Conservation (phyloP, 2,329 filamentous ascomycete species). For the Emmonsia crescens region DNA sequence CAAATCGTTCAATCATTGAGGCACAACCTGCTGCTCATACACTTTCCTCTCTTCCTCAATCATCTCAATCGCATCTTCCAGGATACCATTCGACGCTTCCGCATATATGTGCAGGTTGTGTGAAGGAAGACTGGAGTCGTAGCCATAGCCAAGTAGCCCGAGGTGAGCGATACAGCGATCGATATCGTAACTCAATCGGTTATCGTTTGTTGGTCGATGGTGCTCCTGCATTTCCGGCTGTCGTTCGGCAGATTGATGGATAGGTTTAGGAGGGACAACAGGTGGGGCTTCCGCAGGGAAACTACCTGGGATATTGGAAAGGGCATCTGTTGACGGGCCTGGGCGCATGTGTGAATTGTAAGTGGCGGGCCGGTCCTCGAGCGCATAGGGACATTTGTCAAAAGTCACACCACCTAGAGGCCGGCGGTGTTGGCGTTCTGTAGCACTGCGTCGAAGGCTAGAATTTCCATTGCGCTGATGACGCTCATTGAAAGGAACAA, state of each 20-base stretch:
- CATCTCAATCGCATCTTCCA: constrained; percentile 39
- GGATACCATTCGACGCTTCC: constrained; percentile 31
- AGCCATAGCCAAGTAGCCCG: constrained; percentile 32
- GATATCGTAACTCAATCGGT: constrained; percentile 13
- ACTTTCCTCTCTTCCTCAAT: constrained; percentile 39
- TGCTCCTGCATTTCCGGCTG: constrained; percentile 3
- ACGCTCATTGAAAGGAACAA: constrained; percentile 13
- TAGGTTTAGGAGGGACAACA: neutral
- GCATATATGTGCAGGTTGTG: constrained; percentile 36
- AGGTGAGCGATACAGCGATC: constrained; percentile 32
- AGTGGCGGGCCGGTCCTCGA: neutral
- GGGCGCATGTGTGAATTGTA: neutral
- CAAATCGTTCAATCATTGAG: neutral
- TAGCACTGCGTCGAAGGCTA: constrained; percentile 20
- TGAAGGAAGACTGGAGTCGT: constrained; percentile 23
- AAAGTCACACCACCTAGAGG: neutral
- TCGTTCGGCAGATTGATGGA: neutral
- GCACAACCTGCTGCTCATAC: constrained; percentile 22
- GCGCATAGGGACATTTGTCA: neutral
- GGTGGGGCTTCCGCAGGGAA: constrained; percentile 16
- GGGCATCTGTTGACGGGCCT: constrained; percentile 3
- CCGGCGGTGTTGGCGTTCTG: constrained; percentile 18
- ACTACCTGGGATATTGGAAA: constrained; percentile 16
- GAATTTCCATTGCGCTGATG: neutral
- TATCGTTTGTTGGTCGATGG: neutral